phyloP scores from a whole-genome alignment of 257 asterid species.

The Solanum pennellii region DNA sequence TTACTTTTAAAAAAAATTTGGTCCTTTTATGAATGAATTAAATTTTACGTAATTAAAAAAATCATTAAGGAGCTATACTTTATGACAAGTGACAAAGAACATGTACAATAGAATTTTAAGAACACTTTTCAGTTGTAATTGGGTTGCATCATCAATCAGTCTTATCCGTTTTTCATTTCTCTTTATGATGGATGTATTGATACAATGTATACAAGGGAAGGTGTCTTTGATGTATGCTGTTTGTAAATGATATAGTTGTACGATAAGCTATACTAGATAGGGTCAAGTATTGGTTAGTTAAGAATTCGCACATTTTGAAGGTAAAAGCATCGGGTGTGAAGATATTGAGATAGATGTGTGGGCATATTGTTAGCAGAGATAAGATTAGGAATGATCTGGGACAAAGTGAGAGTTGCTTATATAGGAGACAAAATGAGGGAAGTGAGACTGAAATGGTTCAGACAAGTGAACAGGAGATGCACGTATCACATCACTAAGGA shows the following conservation, averaged over 20 bases:
- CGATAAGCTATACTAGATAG: background rate
- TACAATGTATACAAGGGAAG: background rate
- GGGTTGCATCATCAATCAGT: background rate
- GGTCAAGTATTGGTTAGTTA: rapidly evolving
- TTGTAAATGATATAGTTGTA: background rate
- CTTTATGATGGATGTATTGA: no score
- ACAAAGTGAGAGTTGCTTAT: background rate
- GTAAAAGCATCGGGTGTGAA: background rate
- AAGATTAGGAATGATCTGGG: background rate
- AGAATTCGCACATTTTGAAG: background rate
- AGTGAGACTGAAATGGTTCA: background rate
- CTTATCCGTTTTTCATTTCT: no score
- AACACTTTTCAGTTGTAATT: background rate
- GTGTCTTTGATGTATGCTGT: background rate
- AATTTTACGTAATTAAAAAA: background rate
- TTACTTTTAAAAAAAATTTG: background rate
- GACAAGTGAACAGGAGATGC: background rate
- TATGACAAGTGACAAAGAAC: background rate
- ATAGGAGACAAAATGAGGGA: background rate
- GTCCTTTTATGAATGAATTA: background rate
- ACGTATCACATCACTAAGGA: background rate
- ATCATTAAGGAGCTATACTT: background rate
- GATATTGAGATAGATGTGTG: background rate
- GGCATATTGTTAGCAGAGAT: background rate
- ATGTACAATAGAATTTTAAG: no score